Base-by-base conservation (phyloP, 331 rosid genomes). In the Acacia pycnantha region DNA sequence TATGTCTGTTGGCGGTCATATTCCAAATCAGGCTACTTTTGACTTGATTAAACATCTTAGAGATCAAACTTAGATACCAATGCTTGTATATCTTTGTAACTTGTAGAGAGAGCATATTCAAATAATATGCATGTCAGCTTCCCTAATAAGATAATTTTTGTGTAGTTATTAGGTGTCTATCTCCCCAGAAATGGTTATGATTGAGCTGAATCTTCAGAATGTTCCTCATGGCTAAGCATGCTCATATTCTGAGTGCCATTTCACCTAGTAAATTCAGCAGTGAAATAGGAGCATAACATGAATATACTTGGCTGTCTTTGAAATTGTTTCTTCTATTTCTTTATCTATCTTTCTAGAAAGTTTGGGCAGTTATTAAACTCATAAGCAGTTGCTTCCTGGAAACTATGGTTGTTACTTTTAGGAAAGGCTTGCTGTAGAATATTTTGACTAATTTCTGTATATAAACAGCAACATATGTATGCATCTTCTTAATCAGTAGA, bases 401-500 rank as follows among this genome's bases (percentile, higher is more conserved):
- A 37, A 75, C 14, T 74, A 40, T 7, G 27, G 66, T 53, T 31
- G 14, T 33, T 74, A 11, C 15, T 74, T 14, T 22, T 15, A 22
- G 19, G 22, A 37, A 40, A 15, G 51, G 41, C 5, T 50, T 78
- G 68, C 37, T 51, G 19, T 48, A 15, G 8, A 51, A 35, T 11
- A 47, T 26, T 65, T 78, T 66, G 51, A 41, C 18, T 15, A 53
- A 16, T 68, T 18, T 11, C 40, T 13, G 12, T 53, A 11, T 27
- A 14, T 35, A 2, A 59, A 76, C 19, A 44, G 46, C 21, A 82
- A 65, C 31, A 35, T 26, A 29, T 14, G 21, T 15, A 59, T 46
- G 78, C 51, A 76, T 84, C 67, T 61, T 56, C 67, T 62, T 47
- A 50, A 27, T 77, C 35, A 26, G 26, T 47, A 74, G 37, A 73